Conservation (phyloP, 345 rosid genomes). For the Gossypium stocksii region DNA sequence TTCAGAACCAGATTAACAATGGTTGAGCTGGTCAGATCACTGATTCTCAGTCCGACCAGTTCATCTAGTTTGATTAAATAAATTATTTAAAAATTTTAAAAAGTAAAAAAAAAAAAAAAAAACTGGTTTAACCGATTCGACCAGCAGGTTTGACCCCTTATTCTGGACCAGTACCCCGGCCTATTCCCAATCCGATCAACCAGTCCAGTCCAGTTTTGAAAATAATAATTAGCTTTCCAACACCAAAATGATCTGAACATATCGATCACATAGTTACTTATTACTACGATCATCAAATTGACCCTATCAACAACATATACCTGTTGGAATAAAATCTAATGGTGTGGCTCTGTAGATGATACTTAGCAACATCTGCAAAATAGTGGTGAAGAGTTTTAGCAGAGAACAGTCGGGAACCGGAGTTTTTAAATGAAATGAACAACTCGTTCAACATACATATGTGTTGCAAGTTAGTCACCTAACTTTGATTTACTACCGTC, state of each 20-base stretch:
- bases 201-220: no score
- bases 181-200: no score
- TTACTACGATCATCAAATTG: neutral
- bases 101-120: no score
- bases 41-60: no score
- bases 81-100: no score
- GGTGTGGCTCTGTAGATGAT: conserved; percentile 58
- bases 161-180: no score
- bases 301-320: conserved; percentile 23
- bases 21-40: no score
- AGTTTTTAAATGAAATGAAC: neutral
- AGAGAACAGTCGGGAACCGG: neutral
- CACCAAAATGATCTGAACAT: neutral
- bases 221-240: neutral
- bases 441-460: neutral
- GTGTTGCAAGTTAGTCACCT: neutral
- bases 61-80: no score
- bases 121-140: no score
- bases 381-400: neutral
- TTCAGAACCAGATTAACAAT: no score
- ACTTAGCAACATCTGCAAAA: conserved; percentile 60
- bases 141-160: no score
- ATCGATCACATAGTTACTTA: no score
- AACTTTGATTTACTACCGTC: neutral
- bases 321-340: conserved; percentile 66